Base-by-base conservation (phyloP, 306 rosid genomes). In the Malus sylvestris region DNA sequence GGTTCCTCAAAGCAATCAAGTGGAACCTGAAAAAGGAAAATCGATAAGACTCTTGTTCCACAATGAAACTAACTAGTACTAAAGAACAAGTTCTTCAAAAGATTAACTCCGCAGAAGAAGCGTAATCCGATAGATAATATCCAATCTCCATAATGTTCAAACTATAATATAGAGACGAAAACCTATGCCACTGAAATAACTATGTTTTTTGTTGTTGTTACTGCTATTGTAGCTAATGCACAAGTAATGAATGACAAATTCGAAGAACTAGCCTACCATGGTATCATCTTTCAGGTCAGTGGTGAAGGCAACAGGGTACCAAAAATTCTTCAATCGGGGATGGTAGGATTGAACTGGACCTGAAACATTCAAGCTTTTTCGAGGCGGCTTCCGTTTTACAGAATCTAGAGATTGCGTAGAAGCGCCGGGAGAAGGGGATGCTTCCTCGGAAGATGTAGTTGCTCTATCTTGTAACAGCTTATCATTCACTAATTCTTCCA, bases 271-370 rank as follows among this genome's bases (percentile, higher is more conserved):
- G 80, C 92, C 72, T 86, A 96, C 99, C 99, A 93, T 96, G 32
- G 85, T 89, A 81, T 96, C 98, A 20, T 88, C 91, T 79, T 91
- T 93, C 52, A 96, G 85, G 89, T 79, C 93, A 42, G 45, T 29
- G 66, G 94, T 81, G 89, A 96, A 96, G 73, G 99, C 96, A 75
- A 93, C 89, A 6, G 99, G 99, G 78, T 91, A 96, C 99, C 99
- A 96, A 84, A 93, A 96, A 81, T 96, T 96, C 94, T 89, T 96
- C 88, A 96, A 79, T 9, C 79, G 84, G 15, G 98, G 94, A 88
- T 93, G 92, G 84, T 93, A 96, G 27, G 93, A 82, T 78, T 89
- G 88, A 78, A 93, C 93, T 0, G 98, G 99, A 71, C 99, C 99
- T 12, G 99, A 96, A 15, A 96, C 88, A 3, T 96, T 80, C 86